Conservation (phyloP, 2,329 filamentous ascomycete genomes). For the Penicillium sp. region DNA sequence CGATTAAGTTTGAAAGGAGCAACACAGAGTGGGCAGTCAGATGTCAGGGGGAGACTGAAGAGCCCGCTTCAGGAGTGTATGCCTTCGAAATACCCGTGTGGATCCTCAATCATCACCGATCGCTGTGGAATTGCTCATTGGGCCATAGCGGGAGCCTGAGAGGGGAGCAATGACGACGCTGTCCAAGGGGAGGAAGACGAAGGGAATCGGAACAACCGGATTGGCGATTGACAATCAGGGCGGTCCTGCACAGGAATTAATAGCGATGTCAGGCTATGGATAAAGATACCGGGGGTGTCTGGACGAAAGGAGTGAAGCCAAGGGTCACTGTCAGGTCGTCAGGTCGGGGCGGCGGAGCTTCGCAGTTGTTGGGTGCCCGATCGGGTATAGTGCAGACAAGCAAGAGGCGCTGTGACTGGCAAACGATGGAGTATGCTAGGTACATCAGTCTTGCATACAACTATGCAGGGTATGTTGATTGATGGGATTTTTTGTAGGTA, state of each 20-base stretch:
- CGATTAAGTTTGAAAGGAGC: neutral
- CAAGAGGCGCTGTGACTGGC: constrained; percentile 12
- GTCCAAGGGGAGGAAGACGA: constrained; percentile 4
- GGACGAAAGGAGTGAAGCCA: too few relatives aligned
- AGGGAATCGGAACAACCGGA: constrained; percentile 10
- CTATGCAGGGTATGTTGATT: too few relatives aligned
- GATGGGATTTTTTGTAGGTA: too few relatives aligned
- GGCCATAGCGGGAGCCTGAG: constrained; percentile 27
- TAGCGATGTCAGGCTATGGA: constrained; percentile 15
- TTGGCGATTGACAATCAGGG: constrained; percentile 1
- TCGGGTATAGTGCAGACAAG: constrained; percentile 20
- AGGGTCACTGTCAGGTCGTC: constrained; percentile 17
- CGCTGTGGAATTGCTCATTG: constrained; percentile 31
- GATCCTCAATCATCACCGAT: constrained; percentile 25
- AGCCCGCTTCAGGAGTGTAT: constrained; percentile 19
- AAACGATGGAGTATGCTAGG: neutral
- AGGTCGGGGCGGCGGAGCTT: constrained; percentile 13
- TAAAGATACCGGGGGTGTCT: constrained; percentile 8
- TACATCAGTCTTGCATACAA: too few relatives aligned
- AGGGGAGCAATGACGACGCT: constrained; percentile 5
- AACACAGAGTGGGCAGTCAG: neutral
- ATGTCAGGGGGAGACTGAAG: constrained; percentile 12
- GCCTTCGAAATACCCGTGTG: constrained; percentile 16
- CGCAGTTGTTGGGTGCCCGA: constrained; percentile 14
- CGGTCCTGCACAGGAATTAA: constrained; percentile 1